Evolutionary conservation across 306 rosid genomes (phyloP).

Genomic region (Castanea sativa): DNA sequence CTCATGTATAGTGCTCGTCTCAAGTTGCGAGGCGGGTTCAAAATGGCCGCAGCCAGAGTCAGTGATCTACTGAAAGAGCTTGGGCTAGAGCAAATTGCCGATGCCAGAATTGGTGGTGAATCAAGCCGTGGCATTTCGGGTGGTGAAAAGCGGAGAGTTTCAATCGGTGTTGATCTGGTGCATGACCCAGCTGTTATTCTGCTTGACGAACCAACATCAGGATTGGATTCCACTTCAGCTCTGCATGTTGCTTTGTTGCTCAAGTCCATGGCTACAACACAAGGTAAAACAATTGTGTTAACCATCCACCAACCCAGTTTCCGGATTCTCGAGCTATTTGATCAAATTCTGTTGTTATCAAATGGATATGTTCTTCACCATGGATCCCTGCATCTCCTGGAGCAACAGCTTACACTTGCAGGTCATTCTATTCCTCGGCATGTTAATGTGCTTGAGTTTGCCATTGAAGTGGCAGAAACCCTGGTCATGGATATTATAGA

Average conservation of each 20-base stretch:
- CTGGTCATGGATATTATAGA: conserved; percentile 16
- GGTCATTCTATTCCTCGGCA: conserved; percentile 39
- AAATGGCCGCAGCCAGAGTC: conserved; percentile 36
- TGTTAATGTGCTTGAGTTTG: conserved; percentile 45
- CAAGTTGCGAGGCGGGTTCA: conserved; percentile 25
- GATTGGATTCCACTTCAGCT: conserved; percentile 47
- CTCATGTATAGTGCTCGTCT: conserved; percentile 40
- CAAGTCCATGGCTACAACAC: conserved; percentile 38
- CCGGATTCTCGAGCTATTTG: conserved; percentile 40
- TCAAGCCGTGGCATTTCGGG: conserved; percentile 40
- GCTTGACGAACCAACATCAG: conserved; percentile 51
- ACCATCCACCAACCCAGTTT: conserved; percentile 51
- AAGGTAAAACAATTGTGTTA: conserved; percentile 45
- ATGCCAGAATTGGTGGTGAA: conserved; percentile 32
- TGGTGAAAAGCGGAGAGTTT: conserved; percentile 41
- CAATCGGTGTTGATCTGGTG: conserved; percentile 42
- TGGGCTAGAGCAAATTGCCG: conserved; percentile 35
- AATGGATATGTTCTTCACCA: conserved; percentile 41
- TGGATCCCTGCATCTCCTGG: conserved; percentile 35
- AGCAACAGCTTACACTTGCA: conserved; percentile 20
- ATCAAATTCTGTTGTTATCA: conserved; percentile 34
- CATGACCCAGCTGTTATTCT: conserved; percentile 45
- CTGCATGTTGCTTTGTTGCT: conserved; percentile 39
- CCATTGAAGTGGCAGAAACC: conserved; percentile 37
- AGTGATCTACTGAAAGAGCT: conserved; percentile 35